These are phyloP conservation scores for Sporothrix schenckii DNA, from an alignment of 2,329 filamentous ascomycete species.

Conservation along the genomic window DNA sequence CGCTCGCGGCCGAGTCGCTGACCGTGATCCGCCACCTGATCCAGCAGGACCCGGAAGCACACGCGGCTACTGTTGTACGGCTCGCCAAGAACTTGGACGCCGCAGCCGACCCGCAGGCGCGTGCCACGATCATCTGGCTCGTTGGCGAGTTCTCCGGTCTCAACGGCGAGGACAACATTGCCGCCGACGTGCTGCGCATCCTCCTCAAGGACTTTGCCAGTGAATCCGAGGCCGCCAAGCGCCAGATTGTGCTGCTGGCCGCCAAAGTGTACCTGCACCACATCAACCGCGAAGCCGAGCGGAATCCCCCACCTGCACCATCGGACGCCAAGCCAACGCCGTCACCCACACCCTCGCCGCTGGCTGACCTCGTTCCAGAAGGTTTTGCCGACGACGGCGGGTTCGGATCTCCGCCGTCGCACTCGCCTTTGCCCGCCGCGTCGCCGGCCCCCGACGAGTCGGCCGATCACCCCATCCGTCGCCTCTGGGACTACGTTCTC, in stretches of 20 bases:
- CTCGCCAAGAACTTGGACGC: slow-evolving; percentile 90
- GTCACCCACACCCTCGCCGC: slow-evolving; percentile 31
- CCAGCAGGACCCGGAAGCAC: slow-evolving; percentile 80
- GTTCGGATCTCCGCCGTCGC: slow-evolving; percentile 10
- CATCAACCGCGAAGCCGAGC: slow-evolving; percentile 58
- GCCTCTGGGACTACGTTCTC: slow-evolving; percentile 82
- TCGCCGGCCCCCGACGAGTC: background rate
- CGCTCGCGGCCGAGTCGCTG: slow-evolving; percentile 85
- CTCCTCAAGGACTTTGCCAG: slow-evolving; percentile 76
- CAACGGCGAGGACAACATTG: slow-evolving; percentile 82
- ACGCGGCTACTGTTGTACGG: slow-evolving; percentile 82
- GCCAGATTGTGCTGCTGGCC: slow-evolving; percentile 87
- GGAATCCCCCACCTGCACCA: background rate
- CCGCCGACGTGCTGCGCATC: slow-evolving; percentile 87
- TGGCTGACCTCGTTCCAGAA: background rate
- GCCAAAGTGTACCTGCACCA: slow-evolving; percentile 97
- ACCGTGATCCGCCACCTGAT: slow-evolving; percentile 96
- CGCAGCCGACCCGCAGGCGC: slow-evolving; percentile 81
- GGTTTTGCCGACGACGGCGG: slow-evolving; percentile 23
- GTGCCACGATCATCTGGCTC: slow-evolving; percentile 95
- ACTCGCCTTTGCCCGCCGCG: background rate
- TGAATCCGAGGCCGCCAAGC: slow-evolving; percentile 83
- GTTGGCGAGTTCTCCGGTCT: slow-evolving; percentile 89
- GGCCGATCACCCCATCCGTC: slow-evolving; percentile 68
- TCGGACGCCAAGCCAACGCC: slow-evolving; percentile 14